A percentile compares a stretch with the other conserved stretches of the same genome.
Conservation (phyloP, 2,329 filamentous ascomycete genomes). For the Periglandula ipomoeae region DNA sequence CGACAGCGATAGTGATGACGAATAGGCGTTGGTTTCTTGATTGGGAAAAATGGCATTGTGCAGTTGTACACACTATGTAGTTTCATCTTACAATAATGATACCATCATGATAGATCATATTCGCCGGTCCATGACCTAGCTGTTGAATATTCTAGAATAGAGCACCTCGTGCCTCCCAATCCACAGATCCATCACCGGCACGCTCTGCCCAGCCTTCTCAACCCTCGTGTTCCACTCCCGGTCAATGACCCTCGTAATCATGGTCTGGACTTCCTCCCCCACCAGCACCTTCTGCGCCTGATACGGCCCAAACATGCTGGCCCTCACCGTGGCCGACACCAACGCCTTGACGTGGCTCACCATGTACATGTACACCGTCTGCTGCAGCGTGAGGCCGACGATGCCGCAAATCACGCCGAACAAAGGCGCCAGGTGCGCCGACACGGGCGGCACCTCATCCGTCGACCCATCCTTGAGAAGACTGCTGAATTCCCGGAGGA, state of each 20-base stretch:
- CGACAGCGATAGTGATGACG: conserved; percentile 74
- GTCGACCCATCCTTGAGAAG: conserved; percentile 22
- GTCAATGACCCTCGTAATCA: conserved; percentile 49
- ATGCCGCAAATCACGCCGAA: conserved; percentile 57
- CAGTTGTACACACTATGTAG: conserved; percentile 6
- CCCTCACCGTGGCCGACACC: conserved; percentile 66
- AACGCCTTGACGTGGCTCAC: conserved; percentile 69
- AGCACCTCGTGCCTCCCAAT: conserved; percentile 73
- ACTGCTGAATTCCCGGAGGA: conserved; percentile 26
- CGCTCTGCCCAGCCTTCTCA: conserved; percentile 63
- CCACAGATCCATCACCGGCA: conserved; percentile 76
- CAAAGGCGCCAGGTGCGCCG: conserved; percentile 61
- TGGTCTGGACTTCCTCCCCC: conserved; percentile 43
- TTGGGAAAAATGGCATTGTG: too few relatives aligned
- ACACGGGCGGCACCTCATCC: conserved; percentile 32
- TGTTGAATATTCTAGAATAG: conserved; percentile 83
- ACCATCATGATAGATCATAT: conserved; percentile 14
- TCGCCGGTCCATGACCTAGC: conserved; percentile 32
- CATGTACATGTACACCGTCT: conserved; percentile 67
- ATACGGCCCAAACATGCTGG: conserved; percentile 72
- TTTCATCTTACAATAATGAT: conserved; percentile 21
- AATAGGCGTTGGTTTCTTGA: conserved; percentile 14
- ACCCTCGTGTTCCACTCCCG: conserved; percentile 49
- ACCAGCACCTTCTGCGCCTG: conserved; percentile 68
- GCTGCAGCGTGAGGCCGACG: conserved; percentile 49